Evolutionary conservation across 495 filamentous ascomycete genomes (phyloP).

Genomic region (Xylaria castorea): DNA sequence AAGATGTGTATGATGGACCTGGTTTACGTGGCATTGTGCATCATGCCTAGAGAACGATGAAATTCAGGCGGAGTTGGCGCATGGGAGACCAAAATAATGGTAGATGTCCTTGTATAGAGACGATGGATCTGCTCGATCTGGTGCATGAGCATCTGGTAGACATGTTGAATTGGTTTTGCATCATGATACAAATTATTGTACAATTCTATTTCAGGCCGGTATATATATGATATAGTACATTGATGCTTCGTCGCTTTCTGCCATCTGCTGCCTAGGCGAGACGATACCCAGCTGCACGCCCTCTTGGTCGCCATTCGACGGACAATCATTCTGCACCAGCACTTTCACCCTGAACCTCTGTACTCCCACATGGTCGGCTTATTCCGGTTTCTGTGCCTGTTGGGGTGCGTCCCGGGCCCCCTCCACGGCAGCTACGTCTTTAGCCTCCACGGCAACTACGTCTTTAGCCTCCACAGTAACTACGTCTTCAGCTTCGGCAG

Average conservation of each 20-base stretch:
- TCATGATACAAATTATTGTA: constrained; percentile 25
- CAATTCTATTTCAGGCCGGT: constrained; percentile 9
- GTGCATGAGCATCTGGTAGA: not conserved
- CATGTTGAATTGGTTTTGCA: constrained; percentile 21
- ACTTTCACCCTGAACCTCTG: not conserved
- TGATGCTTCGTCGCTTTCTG: constrained; percentile 1
- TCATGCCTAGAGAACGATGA: not conserved
- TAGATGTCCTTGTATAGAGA: constrained; percentile 1
- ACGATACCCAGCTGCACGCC: not conserved
- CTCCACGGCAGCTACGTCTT: constrained; percentile 27
- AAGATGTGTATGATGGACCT: not conserved
- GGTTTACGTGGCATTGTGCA: not conserved
- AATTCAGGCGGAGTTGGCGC: constrained; percentile 21
- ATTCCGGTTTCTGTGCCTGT: constrained; percentile 7
- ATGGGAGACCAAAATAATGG: not conserved
- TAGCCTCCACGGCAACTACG: too few relatives aligned
- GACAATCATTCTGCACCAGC: not conserved
- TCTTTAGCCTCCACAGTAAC: too few relatives aligned
- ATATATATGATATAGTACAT: constrained; percentile 25
- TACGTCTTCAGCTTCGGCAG: constrained; percentile 33
- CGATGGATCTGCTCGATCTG: not conserved
- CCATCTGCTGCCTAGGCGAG: not conserved
- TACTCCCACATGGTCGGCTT: constrained; percentile 3
- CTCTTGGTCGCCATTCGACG: not conserved
- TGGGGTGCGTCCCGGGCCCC: constrained; percentile 15